These are phyloP conservation scores for Ganoderma lingzhi DNA, from an alignment of 1,284 basidiomycete genomes.

Conservation along the genomic window DNA sequence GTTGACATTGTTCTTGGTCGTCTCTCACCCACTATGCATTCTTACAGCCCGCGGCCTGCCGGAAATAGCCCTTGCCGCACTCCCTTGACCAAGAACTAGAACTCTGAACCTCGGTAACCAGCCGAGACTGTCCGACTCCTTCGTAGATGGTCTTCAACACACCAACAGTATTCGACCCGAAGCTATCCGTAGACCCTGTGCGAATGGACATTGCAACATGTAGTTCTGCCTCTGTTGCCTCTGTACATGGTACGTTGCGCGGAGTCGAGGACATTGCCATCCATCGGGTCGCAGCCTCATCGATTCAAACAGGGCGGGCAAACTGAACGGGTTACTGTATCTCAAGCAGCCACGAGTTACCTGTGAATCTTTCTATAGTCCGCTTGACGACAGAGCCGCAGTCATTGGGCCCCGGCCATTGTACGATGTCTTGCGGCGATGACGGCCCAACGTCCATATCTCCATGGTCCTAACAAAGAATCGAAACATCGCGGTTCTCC, in stretches of 20 bases:
- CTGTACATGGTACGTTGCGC: no score
- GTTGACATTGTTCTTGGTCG: not conserved
- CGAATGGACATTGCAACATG: no score
- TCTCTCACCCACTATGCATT: not conserved
- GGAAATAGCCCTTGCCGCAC: not conserved
- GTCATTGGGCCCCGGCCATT: not conserved
- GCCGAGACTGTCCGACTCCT: no score
- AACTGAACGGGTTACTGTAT: not conserved
- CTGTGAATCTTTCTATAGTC: no score
- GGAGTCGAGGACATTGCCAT: not conserved
- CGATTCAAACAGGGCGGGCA: not conserved
- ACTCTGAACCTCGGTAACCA: no score
- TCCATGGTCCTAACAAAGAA: not conserved
- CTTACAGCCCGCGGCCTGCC: not conserved
- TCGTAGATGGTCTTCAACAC: no score
- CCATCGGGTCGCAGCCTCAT: not conserved
- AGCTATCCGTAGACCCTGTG: no score
- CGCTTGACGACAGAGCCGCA: no score
- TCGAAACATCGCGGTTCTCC: no score
- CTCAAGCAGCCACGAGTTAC: not conserved
- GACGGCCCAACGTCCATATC: not conserved
- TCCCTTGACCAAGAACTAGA: not conserved
- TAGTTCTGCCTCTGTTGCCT: no score
- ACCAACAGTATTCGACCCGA: no score
- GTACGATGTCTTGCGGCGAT: not conserved